These are phyloP conservation scores for Tulasnella sp. DNA, from an alignment of 768 basidiomycete species.

Conservation along the genomic window DNA sequence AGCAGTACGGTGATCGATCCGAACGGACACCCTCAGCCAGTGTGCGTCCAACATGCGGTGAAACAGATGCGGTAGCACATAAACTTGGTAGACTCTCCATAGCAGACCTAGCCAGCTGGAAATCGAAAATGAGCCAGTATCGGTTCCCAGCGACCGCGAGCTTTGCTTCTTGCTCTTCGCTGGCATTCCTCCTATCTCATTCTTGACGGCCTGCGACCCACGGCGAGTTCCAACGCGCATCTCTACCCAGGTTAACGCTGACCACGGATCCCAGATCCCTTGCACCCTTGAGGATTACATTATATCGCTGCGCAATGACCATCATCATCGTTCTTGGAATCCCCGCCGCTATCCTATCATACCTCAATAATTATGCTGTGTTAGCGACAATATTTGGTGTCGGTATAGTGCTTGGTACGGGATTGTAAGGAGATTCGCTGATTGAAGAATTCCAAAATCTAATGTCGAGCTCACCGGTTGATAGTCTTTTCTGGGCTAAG, in stretches of 20 bases:
- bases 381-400: not conserved
- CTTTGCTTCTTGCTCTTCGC: not conserved
- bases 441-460: not conserved
- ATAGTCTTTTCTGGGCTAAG: not conserved
- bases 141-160: not conserved
- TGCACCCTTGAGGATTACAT: not conserved
- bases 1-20: not conserved
- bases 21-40: not conserved
- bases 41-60: not conserved
- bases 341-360: not conserved
- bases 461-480: not conserved
- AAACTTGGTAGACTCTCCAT: not conserved
- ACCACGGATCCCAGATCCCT: not conserved
- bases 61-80: not conserved
- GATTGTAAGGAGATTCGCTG: not conserved
- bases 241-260: not conserved
- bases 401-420: not conserved
- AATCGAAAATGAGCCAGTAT: not conserved
- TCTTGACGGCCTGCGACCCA: not conserved
- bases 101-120: not conserved
- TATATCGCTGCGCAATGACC: not conserved
- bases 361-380: not conserved
- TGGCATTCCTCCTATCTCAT: not conserved
- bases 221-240: not conserved
- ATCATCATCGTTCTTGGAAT: not conserved